Evolutionary conservation across 2,329 filamentous ascomycete genomes (phyloP), one percentile per base, ranked within the genome.

Genomic region (Penicillium sp.): DNA sequence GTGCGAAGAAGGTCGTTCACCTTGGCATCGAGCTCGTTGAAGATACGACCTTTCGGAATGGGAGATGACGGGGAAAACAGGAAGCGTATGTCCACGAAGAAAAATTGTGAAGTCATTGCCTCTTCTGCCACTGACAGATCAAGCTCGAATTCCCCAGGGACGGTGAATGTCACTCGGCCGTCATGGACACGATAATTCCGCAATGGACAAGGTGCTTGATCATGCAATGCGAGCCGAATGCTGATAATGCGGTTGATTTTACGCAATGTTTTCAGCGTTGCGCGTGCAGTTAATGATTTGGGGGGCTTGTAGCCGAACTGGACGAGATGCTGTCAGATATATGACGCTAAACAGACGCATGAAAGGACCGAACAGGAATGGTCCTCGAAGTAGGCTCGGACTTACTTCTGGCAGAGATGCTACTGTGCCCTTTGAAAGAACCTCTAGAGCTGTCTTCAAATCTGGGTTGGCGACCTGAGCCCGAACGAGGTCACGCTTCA

Each of bases 71-170:
- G 93, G 8, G 77, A 80, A 69, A 95, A 99, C 13, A 85, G 76
- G 62, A 95, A 91, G 53, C 92, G 85, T 64, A 97, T 85, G 70
- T 97, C 92, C 56, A 97, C 89, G 67, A 97, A 96, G 80, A 88
- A 96, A 67, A 95, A 95, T 64, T 95, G 92, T 49, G 88, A 87
- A 29, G 85, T 79, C 16, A 86, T 83, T 59, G 94, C 87, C 66
- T 97, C 92, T 61, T 92, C 88, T 16, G 89, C 90, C 57, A 97
- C 88, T 1, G 91, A 92, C 47, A 99, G 81, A 68, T 97, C 94
- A 18, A 97, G 84, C 70, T 97, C 93, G 64, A 96, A 96, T 70
- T 97, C 93, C 48, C 84, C 83, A 2, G 83, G 76, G 1, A 97
- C 88, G 43, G 78, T 82, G 70, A 99, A 99, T 0, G 91, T 97